Base-by-base conservation (phyloP, 345 rosid genomes). In the Citrus cavaleriei region DNA sequence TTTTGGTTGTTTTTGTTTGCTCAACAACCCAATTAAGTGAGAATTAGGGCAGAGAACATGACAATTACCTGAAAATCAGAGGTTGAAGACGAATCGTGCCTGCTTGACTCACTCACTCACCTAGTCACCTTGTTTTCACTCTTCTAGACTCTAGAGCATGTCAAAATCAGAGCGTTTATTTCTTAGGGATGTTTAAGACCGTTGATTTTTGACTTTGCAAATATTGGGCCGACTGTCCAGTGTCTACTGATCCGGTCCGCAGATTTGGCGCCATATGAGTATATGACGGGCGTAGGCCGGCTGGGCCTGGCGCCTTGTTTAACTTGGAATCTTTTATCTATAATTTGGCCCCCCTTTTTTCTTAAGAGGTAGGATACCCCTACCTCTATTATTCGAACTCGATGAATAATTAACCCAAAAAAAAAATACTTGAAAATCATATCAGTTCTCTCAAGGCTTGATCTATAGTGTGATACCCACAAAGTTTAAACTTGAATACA, bases 71-170 rank as follows among this genome's bases (percentile, higher is more conserved):
- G 75, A 32, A 70, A 58, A 18, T 59, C 60, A 25, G 25, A 78
- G 51, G 75, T 30, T 61, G 75, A 61, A 78, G 62, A 78, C 68
- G 80, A 68, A 68, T 12, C 73, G 62, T 10, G 40, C 57, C 79
- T 57, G 63, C 34, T 80, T 75, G 83, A 32, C 34, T 32, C 34
- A 32, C 32, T 32, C 4, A 75, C 75, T 66, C 34, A 37, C 54
- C 37, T 5, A 13, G 38, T 68, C 37, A 5, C 37, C 37, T 35
- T 35, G 35, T 71, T 61, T 30, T 54, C 58, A 78, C 30, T 60
- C 12, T 34, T 42, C 71, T 64, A 32, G 77, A 6, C 25, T 57
- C 71, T 42, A 32, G 77, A 10, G 51, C 12, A 0, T 32, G 55
- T 7, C 10, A 5, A 27, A 58, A 57, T 72, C 65, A 22, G 49